Base-by-base conservation (phyloP, 495 filamentous ascomycete species). In the Penicillium atrosanguineum region DNA sequence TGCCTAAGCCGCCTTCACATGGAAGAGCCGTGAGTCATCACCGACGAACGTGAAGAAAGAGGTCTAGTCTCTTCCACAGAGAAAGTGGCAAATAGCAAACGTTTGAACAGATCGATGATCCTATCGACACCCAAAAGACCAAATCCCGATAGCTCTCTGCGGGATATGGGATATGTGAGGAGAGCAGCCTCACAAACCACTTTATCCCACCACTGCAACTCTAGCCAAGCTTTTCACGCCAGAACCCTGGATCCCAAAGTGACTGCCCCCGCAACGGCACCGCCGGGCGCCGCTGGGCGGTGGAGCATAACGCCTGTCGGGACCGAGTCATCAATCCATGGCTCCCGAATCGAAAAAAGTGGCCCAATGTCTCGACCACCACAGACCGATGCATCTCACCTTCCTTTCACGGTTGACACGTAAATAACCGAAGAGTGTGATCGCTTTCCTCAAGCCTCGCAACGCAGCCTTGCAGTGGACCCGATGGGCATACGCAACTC, bases 231-330 rank as follows among this genome's bases (percentile, higher is more conserved):
- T 34, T 34, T 34, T 34, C 31, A 42, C n/a, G 6, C 9, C 19
- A 38, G 46, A 48, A 7, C 46, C 46, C 34, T 21, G 46, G 18
- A 48, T 48, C 28, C n/a, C 39, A 23, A 14, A 37, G 21, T 31
- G 29, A 26, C 19, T 5, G 18, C 44, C 43, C 25, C 44, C 26
- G n/a, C 21, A 29, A 31, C 26, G 44, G 29, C 44, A 16, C 31
- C 11, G 31, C 31, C 31, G 31, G 31, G 28, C 6, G 12, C 31
- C 11, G 31, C 31, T 8, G 31, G 31, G 28, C 6, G 12, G 31
- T 14, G 31, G 31, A 34, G 31, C 31, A 34, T 23, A 34, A 34
- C 4, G 14, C 11, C 31, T 14, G 11, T 34, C 31, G 31, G 12
- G 9, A 14, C 11, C 31, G 28, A 31, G 28, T 34, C 31, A 15